phyloP scores from a whole-genome alignment of 208 protist species.

The Trypanosoma lewisi region DNA sequence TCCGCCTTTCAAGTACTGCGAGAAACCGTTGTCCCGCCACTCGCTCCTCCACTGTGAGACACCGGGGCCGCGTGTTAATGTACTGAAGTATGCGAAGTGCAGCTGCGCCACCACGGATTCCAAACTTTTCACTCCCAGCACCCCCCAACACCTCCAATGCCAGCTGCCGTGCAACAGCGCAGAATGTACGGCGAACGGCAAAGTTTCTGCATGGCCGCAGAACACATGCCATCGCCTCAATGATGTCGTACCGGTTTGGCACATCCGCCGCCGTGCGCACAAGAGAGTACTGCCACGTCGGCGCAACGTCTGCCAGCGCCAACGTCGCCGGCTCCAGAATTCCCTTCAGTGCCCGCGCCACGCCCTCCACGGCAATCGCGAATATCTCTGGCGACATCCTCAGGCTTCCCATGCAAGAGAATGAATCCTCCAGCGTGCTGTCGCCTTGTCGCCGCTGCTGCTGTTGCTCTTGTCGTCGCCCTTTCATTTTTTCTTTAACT shows the following conservation, averaged over 20 bases:
- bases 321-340: constrained; percentile 12
- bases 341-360: constrained; percentile 1
- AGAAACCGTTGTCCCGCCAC: constrained; percentile 1
- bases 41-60: constrained; percentile 14
- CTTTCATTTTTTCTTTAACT: neutral
- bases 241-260: constrained; percentile 25
- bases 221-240: constrained; percentile 22
- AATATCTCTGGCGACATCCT: neutral
- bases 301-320: neutral
- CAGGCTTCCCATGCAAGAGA: neutral
- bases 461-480: neutral
- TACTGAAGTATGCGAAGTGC: constrained; percentile 23
- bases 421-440: neutral
- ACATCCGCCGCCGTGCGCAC: constrained; percentile 20
- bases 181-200: constrained; percentile 16
- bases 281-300: constrained; percentile 17
- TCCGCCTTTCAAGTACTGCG: neutral
- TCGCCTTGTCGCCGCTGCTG: too few relatives aligned
- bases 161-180: constrained; percentile 20
- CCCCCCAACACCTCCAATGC: constrained; percentile 12
- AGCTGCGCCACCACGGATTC: constrained; percentile 11
- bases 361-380: neutral
- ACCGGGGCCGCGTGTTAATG: constrained; percentile 16
- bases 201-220: constrained; percentile 12
- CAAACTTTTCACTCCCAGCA: constrained; percentile 16